Evolutionary conservation across 495 filamentous ascomycete genomes (phyloP), one percentile per base, ranked within the genome.

Genomic region (Elaphomyces granulatus): DNA sequence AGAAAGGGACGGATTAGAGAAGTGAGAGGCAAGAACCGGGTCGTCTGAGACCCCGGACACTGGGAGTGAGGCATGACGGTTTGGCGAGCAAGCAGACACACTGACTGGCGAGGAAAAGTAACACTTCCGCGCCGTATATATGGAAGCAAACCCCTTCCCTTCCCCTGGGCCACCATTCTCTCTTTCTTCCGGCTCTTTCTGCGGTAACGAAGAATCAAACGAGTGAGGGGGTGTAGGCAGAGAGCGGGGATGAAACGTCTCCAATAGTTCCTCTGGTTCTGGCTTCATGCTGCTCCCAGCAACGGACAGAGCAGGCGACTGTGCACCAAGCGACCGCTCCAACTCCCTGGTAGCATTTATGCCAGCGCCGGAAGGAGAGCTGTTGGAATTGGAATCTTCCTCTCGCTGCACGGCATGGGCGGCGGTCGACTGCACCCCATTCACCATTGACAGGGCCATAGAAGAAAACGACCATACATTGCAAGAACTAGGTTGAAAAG

Each of bases 1-100:
- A 59, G 63, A 61, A 45, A 68, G 68, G 50, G 68, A 73, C 35
- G 84, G 84, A 43, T 83, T 87, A 47, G 77, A 86, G 48, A 88
- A 70, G 56, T 87, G 75, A 40, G 70, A 67, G 53, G 81, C 78
- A 58, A 75, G 68, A 51, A 85, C 77, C 51, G 68, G 72, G 48
- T 73, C 73, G 44, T 75, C 73, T 45, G 80, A 74, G 46, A 83
- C 62, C 53, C 68, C 75, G 35, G 77, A 77, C 41, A 82, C 63
- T 40, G 83, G 77, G 35, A 71, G 57, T 38, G 60, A 65, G 43
- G 59, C 61, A 48, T 60, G 73, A 70, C 66, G 70, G 53, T 55
- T 70, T 59, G 59, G 59, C 59, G 49, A 48, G 45, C 53, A 42
- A 15, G 63, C 61, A 45, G 58, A 41, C 38, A 44, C 42, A 47